These are phyloP conservation scores for Dipteronia sinensis DNA, from an alignment of 345 rosid genomes.

Conservation along the genomic window DNA sequence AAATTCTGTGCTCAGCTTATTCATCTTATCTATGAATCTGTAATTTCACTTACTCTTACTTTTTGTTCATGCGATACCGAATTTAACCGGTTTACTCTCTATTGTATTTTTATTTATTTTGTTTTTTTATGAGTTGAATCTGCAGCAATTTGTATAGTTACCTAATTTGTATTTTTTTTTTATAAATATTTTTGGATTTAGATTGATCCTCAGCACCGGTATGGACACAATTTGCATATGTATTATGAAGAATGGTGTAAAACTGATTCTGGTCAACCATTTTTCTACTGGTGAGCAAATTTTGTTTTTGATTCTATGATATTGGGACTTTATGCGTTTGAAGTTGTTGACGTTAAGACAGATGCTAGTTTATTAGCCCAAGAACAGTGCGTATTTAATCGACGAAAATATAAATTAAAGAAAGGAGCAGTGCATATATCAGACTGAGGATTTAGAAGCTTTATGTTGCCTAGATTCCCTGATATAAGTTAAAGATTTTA, in stretches of 20 bases:
- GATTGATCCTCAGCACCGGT: constrained; percentile 96
- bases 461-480: neutral
- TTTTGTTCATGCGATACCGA: neutral
- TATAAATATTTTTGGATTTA: constrained; percentile 12
- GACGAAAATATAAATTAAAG: too few species aligned
- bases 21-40: constrained; percentile 40
- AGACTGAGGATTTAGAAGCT: constrained; percentile 3
- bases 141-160: too few species aligned
- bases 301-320: neutral
- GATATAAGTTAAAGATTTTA: too few species aligned
- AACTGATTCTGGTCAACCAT: constrained; percentile 80
- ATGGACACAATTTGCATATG: constrained; percentile 75
- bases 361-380: neutral
- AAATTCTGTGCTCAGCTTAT: too few species aligned
- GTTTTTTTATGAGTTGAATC: neutral
- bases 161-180: neutral
- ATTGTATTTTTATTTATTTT: neutral
- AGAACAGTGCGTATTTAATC: too few species aligned
- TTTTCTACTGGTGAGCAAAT: constrained; percentile 72
- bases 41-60: constrained; percentile 19
- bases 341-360: too few species aligned
- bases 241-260: constrained; percentile 81
- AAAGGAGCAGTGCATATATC: neutral
- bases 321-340: too few species aligned
- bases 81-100: neutral